Conservation (phyloP, 805 yeast species). For the Lipomyces sp. region DNA sequence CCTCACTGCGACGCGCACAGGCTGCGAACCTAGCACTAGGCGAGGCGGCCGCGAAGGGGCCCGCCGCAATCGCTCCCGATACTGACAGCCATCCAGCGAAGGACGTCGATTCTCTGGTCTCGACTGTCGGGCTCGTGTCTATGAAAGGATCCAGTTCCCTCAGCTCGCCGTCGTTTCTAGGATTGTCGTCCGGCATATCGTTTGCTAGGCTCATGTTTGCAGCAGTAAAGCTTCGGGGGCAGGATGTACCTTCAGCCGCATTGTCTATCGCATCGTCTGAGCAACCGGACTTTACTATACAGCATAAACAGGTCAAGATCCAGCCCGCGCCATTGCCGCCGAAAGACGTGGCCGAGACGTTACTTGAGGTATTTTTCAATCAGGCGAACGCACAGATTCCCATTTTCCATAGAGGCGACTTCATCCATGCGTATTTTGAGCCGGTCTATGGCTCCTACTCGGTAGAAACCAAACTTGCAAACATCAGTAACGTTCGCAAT, state of each 20-base stretch:
- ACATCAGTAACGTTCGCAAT: constrained; percentile 34
- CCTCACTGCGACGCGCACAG: constrained; percentile 9
- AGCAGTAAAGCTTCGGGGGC: constrained; percentile 60
- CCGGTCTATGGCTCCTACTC: constrained; percentile 80
- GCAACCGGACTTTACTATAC: constrained; percentile 38
- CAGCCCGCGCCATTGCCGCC: constrained; percentile 65
- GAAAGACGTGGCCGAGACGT: constrained; percentile 68
- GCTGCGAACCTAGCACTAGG: constrained; percentile 1
- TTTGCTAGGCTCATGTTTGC: constrained; percentile 79
- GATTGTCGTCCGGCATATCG: constrained; percentile 57
- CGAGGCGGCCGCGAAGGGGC: constrained; percentile 1
- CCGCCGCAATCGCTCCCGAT: background rate
- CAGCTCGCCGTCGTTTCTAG: constrained; percentile 42
- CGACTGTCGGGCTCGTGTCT: constrained; percentile 42
- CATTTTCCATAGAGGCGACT: constrained; percentile 78
- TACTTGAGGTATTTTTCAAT: constrained; percentile 69
- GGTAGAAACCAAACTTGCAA: constrained; percentile 58
- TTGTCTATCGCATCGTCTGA: constrained; percentile 35
- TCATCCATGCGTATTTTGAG: constrained; percentile 65
- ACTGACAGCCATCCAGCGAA: constrained; percentile 11
- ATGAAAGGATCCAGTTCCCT: constrained; percentile 39
- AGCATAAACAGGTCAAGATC: constrained; percentile 34
- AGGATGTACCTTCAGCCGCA: constrained; percentile 40
- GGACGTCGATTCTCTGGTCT: constrained; percentile 40
- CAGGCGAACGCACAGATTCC: constrained; percentile 86